These are phyloP conservation scores for Trichodelitschia bisporula DNA, from an alignment of 495 filamentous ascomycete genomes.

Conservation along the genomic window DNA sequence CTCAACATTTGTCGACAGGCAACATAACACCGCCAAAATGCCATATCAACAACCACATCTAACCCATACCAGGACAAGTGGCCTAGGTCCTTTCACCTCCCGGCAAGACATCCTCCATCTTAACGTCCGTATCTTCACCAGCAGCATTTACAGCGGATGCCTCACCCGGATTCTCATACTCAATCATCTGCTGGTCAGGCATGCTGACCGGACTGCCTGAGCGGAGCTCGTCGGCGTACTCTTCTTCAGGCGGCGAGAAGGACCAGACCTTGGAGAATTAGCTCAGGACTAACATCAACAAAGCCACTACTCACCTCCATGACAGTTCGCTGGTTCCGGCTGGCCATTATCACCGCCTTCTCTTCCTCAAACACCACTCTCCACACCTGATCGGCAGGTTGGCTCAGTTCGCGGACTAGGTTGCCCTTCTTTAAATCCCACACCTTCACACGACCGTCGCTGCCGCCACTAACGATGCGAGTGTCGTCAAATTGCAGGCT, in stretches of 20 bases:
- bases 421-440: conserved; percentile 86
- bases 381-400: conserved; percentile 87
- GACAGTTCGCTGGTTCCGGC: conserved; percentile 55
- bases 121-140: neutral
- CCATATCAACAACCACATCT: neutral
- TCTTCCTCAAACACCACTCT: conserved; percentile 95
- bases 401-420: conserved; percentile 71
- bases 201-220: conserved; percentile 11
- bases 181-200: conserved; percentile 1
- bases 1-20: too few relatives aligned
- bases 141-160: too few relatives aligned
- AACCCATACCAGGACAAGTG: neutral
- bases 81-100: neutral
- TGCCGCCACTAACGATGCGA: conserved; percentile 81
- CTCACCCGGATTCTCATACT: neutral
- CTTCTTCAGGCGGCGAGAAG: conserved; percentile 63
- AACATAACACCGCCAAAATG: neutral
- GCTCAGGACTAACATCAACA: neutral
- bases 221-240: conserved; percentile 6
- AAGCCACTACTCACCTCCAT: conserved; percentile 56
- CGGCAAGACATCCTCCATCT: neutral
- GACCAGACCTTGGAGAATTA: conserved; percentile 48
- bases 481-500: conserved; percentile 91
- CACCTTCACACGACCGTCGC: conserved; percentile 87
- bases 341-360: conserved; percentile 89